Evolutionary conservation across 202 grass and related monocot species (phyloP).

Genomic region (Panicum virgatum): DNA sequence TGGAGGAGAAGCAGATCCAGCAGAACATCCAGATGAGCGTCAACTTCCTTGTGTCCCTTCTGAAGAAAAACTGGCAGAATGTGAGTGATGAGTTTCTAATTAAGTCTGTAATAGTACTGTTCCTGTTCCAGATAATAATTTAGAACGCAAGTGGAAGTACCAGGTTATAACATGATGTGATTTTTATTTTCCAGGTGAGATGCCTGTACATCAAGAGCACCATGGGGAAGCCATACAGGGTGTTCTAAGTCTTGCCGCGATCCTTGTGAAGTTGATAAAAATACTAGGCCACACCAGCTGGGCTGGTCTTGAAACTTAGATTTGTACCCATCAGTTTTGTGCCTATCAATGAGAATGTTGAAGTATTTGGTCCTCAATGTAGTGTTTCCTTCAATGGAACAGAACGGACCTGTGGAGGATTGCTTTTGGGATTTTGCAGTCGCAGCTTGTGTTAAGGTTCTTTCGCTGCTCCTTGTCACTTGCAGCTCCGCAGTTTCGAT

Average conservation of each 20-base stretch:
- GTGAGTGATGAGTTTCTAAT: slow-evolving; percentile 31
- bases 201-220: slow-evolving; percentile 98
- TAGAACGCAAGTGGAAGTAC: too few species aligned
- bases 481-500: too few species aligned
- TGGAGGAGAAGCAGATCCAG: slow-evolving; percentile 98
- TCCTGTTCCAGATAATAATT: neutral
- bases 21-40: slow-evolving; percentile 93
- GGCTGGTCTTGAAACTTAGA: slow-evolving; percentile 23
- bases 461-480: neutral
- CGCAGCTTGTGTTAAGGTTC: neutral
- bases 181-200: slow-evolving; percentile 64
- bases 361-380: neutral
- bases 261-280: slow-evolving; percentile 29
- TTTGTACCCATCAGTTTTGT: slow-evolving; percentile 36
- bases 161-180: neutral
- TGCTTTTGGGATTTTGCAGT: neutral
- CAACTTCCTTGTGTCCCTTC: slow-evolving; percentile 90
- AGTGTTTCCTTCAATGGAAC: neutral
- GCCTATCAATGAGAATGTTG: neutral
- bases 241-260: slow-evolving; percentile 50
- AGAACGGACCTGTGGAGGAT: neutral
- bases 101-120: too few species aligned
- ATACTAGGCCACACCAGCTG: neutral
- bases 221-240: slow-evolving; percentile 81
- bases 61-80: slow-evolving; percentile 99